phyloP scores from a whole-genome alignment of 225 moss, liverwort and hornwort species.

The Bryoerythrophyllum caledonicum region DNA sequence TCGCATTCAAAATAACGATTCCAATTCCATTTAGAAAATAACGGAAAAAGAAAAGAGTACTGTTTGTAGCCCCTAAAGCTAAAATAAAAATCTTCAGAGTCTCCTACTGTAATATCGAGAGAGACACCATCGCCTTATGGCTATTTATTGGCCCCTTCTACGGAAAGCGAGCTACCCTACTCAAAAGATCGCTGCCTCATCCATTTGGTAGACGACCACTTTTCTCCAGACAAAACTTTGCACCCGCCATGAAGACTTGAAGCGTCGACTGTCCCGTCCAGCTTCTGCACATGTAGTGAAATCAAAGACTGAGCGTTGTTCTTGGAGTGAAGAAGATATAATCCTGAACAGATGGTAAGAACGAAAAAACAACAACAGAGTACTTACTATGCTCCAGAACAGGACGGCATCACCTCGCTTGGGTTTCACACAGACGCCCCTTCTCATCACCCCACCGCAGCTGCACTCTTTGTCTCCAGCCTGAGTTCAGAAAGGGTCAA shows the following conservation, averaged over 20 bases:
- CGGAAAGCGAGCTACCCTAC: conserved; percentile 30
- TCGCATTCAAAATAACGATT: neutral
- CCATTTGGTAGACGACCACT: conserved; percentile 71
- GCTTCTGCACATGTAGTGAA: conserved; percentile 49
- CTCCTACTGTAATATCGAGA: neutral
- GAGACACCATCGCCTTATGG: neutral
- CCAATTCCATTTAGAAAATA: neutral
- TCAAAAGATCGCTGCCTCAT: conserved; percentile 65
- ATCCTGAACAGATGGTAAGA: neutral
- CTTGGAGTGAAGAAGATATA: neutral
- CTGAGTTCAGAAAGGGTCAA: conserved; percentile 30
- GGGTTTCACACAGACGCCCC: conserved; percentile 59
- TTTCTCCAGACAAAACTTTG: conserved; percentile 58
- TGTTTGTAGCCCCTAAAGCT: conserved; percentile 5
- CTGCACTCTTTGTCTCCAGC: conserved; percentile 65
- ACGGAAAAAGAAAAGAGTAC: neutral
- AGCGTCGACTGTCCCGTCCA: conserved; percentile 56
- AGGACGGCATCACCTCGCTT: conserved; percentile 69
- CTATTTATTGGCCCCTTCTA: neutral
- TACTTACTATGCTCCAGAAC: conserved; percentile 66
- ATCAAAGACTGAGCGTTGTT: neutral
- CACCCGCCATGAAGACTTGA: conserved; percentile 63
- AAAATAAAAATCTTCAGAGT: neutral
- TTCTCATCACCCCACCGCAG: conserved; percentile 69
- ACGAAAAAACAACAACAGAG: neutral